Conservation (phyloP, 2,329 filamentous ascomycete species). For the Phialemonium atrogriseum region DNA sequence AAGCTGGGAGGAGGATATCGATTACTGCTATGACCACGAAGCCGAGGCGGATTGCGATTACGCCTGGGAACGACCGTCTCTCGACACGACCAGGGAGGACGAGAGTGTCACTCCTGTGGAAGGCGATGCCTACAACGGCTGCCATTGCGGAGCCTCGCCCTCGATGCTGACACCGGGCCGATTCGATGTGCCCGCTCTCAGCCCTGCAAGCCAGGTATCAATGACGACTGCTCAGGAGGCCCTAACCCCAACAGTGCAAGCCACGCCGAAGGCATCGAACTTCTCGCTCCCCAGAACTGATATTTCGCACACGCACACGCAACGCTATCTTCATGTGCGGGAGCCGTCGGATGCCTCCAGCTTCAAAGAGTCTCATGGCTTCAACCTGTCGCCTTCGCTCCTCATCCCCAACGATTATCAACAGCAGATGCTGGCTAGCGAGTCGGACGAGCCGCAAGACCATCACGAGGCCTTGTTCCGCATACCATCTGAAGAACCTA, state of each 20-base stretch:
- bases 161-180: constrained; percentile 21
- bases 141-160: constrained; percentile 11
- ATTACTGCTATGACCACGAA: constrained; percentile 63
- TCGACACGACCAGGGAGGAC: constrained; percentile 32
- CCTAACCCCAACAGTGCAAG: constrained; percentile 31
- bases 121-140: constrained; percentile 6
- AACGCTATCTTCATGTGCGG: constrained; percentile 25
- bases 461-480: constrained; percentile 24
- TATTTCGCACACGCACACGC: constrained; percentile 14
- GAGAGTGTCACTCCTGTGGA: constrained; percentile 17
- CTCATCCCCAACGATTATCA: constrained; percentile 53
- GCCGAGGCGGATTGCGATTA: constrained; percentile 60
- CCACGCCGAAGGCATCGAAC: constrained; percentile 32
- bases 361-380: constrained; percentile 52
- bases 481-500: constrained; percentile 23
- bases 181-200: constrained; percentile 38
- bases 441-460: constrained; percentile 22
- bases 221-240: constrained; percentile 31
- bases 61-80: constrained; percentile 52
- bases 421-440: constrained; percentile 40
- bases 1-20: constrained; percentile 62
- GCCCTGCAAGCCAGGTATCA: constrained; percentile 39
- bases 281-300: constrained; percentile 42
- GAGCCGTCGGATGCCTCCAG: constrained; percentile 40
- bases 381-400: constrained; percentile 52